phyloP scores from a whole-genome alignment of 768 basidiomycete species.

The Mycena belliarum region DNA sequence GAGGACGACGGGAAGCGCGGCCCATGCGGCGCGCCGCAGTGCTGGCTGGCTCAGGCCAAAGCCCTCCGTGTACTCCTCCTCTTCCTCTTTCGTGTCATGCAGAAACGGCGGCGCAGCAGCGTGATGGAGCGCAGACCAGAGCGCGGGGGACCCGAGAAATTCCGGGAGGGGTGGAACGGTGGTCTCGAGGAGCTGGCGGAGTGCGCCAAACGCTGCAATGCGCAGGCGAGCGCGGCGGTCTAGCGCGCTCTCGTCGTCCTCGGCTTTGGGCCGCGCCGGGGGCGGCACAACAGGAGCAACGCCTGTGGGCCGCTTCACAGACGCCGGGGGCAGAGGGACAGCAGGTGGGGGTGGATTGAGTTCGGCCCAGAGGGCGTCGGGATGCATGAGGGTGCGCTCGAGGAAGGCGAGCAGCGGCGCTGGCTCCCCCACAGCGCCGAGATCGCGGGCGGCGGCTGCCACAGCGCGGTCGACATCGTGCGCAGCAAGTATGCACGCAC shows the following conservation, averaged over 20 bases:
- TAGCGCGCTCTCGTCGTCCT: slow-evolving; percentile 69
- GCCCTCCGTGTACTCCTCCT: slow-evolving; percentile 13
- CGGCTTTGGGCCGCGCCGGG: slow-evolving; percentile 41
- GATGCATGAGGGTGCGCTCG: slow-evolving; percentile 60
- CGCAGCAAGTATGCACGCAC: slow-evolving; percentile 71
- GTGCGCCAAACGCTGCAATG: slow-evolving; percentile 64
- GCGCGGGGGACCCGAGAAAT: slow-evolving; percentile 48
- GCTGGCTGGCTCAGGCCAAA: slow-evolving; percentile 53
- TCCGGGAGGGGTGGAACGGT: slow-evolving; percentile 10
- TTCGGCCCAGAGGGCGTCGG: slow-evolving; percentile 53
- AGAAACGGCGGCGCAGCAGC: slow-evolving; percentile 43
- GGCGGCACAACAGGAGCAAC: not conserved
- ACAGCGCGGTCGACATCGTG: slow-evolving; percentile 75
- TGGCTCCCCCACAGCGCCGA: not conserved
- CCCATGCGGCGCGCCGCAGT: slow-evolving; percentile 58
- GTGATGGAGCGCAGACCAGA: slow-evolving; percentile 63
- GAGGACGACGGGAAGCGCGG: slow-evolving; percentile 29
- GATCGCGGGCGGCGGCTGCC: slow-evolving; percentile 39
- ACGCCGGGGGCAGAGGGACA: slow-evolving; percentile 29
- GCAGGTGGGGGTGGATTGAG: slow-evolving; percentile 63
- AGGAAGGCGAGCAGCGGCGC: slow-evolving; percentile 48
- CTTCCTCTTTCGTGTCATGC: not conserved
- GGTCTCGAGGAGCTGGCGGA: slow-evolving; percentile 46
- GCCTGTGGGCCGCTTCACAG: slow-evolving; percentile 10
- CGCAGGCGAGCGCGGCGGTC: slow-evolving; percentile 73